These are phyloP conservation scores for Gryganskiella cystojenkinii DNA, from an alignment of 192 early-diverging fungal genomes.

Conservation along the genomic window DNA sequence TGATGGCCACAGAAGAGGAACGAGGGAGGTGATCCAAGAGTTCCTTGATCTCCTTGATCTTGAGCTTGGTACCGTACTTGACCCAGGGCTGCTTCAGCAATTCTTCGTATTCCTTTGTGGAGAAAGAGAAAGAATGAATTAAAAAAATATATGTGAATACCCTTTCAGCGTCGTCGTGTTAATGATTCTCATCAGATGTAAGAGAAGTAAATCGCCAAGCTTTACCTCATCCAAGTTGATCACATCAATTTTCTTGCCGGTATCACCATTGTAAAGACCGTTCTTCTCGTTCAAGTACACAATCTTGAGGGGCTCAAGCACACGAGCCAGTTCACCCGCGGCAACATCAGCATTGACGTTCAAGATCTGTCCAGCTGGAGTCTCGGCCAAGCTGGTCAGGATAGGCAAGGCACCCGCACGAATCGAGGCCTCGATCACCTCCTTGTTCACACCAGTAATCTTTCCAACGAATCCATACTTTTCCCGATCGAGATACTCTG, in stretches of 20 bases:
- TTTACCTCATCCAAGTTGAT: constrained; percentile 97
- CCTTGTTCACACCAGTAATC: constrained; percentile 92
- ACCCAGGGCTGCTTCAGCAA: constrained; percentile 97
- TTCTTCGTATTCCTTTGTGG: constrained; percentile 90
- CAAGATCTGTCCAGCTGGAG: constrained; percentile 94
- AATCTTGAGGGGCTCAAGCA: constrained; percentile 97
- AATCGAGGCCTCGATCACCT: constrained; percentile 92
- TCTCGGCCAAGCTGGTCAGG: constrained; percentile 95
- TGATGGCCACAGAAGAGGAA: constrained; percentile 99
- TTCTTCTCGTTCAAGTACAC: constrained; percentile 99
- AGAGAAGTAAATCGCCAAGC: not conserved
- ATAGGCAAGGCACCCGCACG: constrained; percentile 96
- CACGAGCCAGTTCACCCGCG: constrained; percentile 95
- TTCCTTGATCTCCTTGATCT: constrained; percentile 98
- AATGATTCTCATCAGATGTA: not conserved
- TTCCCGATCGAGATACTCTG: constrained; percentile 95
- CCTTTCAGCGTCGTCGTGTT: not conserved
- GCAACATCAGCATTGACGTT: constrained; percentile 99
- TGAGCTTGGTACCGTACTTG: constrained; percentile 97
- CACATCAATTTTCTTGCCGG: constrained; percentile 95
- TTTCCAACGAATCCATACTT: constrained; percentile 96
- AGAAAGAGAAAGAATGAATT: not conserved
- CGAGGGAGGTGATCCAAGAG: constrained; percentile 94
- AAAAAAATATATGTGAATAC: not conserved
- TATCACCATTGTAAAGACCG: constrained; percentile 93